A percentile compares a stretch with the other conserved stretches of the same genome.
phyloP scores from a whole-genome alignment of 192 early-diverging fungal genomes.

The Ramicandelaber brevisporus region DNA sequence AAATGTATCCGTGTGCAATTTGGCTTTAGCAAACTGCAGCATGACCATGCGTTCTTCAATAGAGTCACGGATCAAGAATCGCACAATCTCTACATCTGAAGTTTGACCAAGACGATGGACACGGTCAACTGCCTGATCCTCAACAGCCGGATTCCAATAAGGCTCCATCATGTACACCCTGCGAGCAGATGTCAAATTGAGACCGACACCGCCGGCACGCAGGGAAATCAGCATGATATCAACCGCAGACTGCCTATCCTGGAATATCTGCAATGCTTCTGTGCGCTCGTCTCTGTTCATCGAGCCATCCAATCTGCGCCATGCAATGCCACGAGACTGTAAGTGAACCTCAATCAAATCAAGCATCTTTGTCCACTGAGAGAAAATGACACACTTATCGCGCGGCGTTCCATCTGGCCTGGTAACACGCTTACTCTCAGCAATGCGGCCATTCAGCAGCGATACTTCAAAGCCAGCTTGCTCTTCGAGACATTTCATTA shows the following conservation, averaged over 20 bases:
- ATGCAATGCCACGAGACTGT: conserved; percentile 21
- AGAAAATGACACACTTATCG: conserved; percentile 75
- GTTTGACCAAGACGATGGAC: conserved; percentile 56
- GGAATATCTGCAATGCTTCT: conserved; percentile 29
- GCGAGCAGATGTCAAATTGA: conserved; percentile 51
- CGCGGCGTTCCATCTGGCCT: conserved; percentile 22
- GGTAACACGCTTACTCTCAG: no score
- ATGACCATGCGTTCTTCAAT: conserved; percentile 71
- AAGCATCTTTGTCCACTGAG: conserved; percentile 77
- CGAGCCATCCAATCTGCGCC: conserved; percentile 58
- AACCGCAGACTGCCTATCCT: conserved; percentile 23
- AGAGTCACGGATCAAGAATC: conserved; percentile 36
- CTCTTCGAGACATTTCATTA: no score
- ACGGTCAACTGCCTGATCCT: conserved; percentile 58
- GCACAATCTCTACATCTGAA: conserved; percentile 28
- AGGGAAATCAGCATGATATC: conserved; percentile 40
- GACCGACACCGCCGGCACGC: conserved; percentile 36
- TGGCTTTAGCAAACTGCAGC: conserved; percentile 55
- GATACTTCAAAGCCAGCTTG: no score
- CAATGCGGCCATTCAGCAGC: no score
- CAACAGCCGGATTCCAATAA: conserved; percentile 56
- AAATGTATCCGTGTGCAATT: conserved; percentile 13
- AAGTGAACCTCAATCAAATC: conserved; percentile 37
- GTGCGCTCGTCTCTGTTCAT: conserved; percentile 32
- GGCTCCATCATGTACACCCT: conserved; percentile 47